Percentiles rank a stretch among this genome's conserved stretches.
phyloP scores from a whole-genome alignment of 257 asterid species.

The Nicotiana sylvestris region DNA sequence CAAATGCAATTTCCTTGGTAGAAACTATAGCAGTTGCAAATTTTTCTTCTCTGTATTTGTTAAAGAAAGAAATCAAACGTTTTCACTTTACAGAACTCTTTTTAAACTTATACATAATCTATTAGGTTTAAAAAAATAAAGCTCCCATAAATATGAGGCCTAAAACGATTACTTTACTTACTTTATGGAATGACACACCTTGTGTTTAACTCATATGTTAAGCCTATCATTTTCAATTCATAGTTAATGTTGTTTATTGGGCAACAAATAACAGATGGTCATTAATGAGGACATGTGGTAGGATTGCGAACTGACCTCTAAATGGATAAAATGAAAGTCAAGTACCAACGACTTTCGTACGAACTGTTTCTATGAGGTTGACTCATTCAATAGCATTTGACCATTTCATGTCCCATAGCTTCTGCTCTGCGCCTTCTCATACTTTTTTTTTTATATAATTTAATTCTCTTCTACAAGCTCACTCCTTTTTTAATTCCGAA shows the following conservation, averaged over 20 bases:
- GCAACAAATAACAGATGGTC: neutral
- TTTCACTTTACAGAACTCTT: no score
- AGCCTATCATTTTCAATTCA: neutral
- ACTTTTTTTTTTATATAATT: neutral
- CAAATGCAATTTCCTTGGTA: no score
- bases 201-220: no score
- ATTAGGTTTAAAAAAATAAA: no score
- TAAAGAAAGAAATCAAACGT: no score
- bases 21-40: no score
- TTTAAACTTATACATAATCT: no score
- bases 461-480: neutral
- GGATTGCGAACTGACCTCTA: neutral
- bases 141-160: no score
- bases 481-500: neutral
- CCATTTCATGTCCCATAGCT: neutral
- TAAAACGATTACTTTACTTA: no score
- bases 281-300: constrained; percentile 8
- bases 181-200: no score
- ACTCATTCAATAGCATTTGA: neutral
- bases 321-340: neutral
- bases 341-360: neutral
- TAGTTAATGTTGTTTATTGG: neutral
- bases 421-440: neutral
- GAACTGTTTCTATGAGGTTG: neutral
- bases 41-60: no score